Evolutionary conservation across 2,329 filamentous ascomycete species (phyloP).

Genomic region (Diaporthe citriasiana): DNA sequence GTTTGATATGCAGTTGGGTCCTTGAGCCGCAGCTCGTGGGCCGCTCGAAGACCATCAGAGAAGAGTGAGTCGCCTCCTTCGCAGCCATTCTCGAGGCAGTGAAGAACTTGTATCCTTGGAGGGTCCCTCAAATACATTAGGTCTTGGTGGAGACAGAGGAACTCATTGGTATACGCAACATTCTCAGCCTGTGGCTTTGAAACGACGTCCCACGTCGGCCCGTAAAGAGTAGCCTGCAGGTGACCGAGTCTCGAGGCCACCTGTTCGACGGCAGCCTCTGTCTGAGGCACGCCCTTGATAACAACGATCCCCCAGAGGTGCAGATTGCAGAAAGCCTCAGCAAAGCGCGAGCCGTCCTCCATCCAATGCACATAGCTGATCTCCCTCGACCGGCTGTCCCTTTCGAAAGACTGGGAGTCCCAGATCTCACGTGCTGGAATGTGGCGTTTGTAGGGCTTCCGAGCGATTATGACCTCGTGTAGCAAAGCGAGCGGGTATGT

Average conservation of each 20-base stretch:
- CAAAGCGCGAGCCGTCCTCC: conserved; percentile 68
- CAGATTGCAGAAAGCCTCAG: conserved; percentile 73
- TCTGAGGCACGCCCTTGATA: conserved; percentile 79
- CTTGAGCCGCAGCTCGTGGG: conserved; percentile 53
- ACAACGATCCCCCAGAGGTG: conserved; percentile 80
- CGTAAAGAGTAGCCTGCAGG: conserved; percentile 91
- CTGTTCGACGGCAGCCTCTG: conserved; percentile 73
- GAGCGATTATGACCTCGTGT: neutral
- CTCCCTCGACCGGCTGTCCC: conserved; percentile 14
- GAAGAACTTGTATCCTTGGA: conserved; percentile 87
- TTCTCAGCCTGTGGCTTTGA: conserved; percentile 89
- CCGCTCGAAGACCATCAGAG: conserved; percentile 79
- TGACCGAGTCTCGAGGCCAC: conserved; percentile 82
- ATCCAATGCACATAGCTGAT: conserved; percentile 77
- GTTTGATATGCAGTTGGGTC: conserved; percentile 48
- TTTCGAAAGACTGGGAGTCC: conserved; percentile 5
- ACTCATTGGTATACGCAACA: conserved; percentile 88
- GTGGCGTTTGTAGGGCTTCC: neutral
- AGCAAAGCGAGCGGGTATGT: conserved; percentile 51
- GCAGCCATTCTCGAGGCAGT: conserved; percentile 86
- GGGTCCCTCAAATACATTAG: conserved; percentile 87
- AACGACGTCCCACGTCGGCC: conserved; percentile 89
- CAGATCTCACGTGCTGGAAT: conserved; percentile 26
- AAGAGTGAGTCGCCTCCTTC: conserved; percentile 91
- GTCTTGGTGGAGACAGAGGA: conserved; percentile 92